Percentiles rank a stretch among this genome's conserved stretches.
These are phyloP conservation scores for Pseudogymnoascus sp. DNA, from an alignment of 2,329 filamentous ascomycete genomes.

Conservation along the genomic window DNA sequence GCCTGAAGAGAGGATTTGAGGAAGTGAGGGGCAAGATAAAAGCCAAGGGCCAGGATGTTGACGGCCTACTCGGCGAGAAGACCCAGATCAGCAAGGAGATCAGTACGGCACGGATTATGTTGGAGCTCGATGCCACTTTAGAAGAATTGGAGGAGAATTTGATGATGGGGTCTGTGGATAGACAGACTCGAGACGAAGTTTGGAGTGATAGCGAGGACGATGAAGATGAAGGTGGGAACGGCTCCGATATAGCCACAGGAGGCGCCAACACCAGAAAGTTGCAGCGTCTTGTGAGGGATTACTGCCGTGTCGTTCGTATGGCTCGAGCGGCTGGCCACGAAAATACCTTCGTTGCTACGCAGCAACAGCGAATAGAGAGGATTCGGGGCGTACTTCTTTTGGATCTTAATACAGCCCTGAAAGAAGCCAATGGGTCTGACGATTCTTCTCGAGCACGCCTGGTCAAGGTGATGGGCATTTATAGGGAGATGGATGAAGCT, in stretches of 20 bases:
- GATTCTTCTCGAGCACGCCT: slow-evolving; percentile 34
- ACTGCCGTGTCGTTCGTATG: slow-evolving; percentile 44
- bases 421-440: slow-evolving; percentile 41
- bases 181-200: slow-evolving; percentile 19
- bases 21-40: slow-evolving; percentile 60
- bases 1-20: slow-evolving; percentile 75
- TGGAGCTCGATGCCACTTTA: slow-evolving; percentile 59
- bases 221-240: slow-evolving; percentile 27
- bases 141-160: slow-evolving; percentile 55
- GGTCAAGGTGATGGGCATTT: slow-evolving; percentile 50
- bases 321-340: slow-evolving; percentile 41
- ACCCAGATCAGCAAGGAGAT: slow-evolving; percentile 54
- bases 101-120: slow-evolving; percentile 49
- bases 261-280: slow-evolving; percentile 30
- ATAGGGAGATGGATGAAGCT: slow-evolving; percentile 52
- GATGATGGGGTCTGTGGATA: slow-evolving; percentile 38
- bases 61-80: slow-evolving; percentile 56
- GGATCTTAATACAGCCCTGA: slow-evolving; percentile 55
- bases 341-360: slow-evolving; percentile 55
- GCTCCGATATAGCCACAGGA: slow-evolving; percentile 23
- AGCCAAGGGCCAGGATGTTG: slow-evolving; percentile 55
- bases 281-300: slow-evolving; percentile 48
- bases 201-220: slow-evolving; percentile 34
- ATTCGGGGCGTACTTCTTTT: slow-evolving; percentile 54
- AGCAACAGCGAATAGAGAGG: slow-evolving; percentile 46